Conservation (phyloP, 1,284 basidiomycete species). For the Termitomyces sp. region DNA sequence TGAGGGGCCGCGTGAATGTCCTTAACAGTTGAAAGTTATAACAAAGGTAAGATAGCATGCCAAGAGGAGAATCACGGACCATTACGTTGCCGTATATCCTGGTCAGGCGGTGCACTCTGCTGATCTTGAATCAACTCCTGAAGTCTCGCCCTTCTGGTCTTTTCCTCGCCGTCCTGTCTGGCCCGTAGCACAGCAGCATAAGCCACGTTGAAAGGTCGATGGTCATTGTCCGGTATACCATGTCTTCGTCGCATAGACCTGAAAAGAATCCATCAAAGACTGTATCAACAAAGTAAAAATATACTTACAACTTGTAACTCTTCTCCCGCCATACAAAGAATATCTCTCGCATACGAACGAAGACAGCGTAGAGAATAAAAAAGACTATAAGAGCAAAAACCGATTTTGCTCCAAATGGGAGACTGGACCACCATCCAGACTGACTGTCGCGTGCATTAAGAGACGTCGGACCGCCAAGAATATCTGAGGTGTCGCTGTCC, state of each 20-base stretch:
- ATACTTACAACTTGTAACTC: slow-evolving; percentile 53
- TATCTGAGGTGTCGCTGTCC: slow-evolving; percentile 60
- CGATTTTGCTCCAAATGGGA: slow-evolving; percentile 32
- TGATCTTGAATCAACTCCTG: slow-evolving; percentile 25
- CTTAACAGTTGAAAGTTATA: slow-evolving; percentile 8
- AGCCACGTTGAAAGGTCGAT: slow-evolving; percentile 78
- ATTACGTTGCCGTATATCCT: slow-evolving; percentile 33
- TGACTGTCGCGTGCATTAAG: slow-evolving; percentile 33
- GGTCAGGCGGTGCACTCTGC: slow-evolving; percentile 27
- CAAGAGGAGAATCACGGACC: slow-evolving; percentile 22
- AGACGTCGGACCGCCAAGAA: slow-evolving; percentile 51
- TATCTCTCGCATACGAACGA: slow-evolving; percentile 35
- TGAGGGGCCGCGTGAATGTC: slow-evolving; percentile 8
- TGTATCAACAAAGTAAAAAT: slow-evolving; percentile 5
- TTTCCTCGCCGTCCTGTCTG: slow-evolving; percentile 40
- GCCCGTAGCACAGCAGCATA: slow-evolving; percentile 60
- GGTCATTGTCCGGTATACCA: slow-evolving; percentile 76
- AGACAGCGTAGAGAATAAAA: slow-evolving; percentile 33
- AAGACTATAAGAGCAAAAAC: slow-evolving; percentile 25
- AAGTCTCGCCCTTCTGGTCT: slow-evolving; percentile 29
- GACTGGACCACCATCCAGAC: slow-evolving; percentile 26
- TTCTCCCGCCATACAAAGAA: slow-evolving; percentile 51
- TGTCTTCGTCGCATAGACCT: slow-evolving; percentile 60
- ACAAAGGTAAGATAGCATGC: slow-evolving; percentile 6
- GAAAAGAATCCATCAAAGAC: slow-evolving; percentile 7